Percentiles rank a stretch among this genome's conserved stretches.
These are phyloP conservation scores for Buxus sempervirens DNA, from an alignment of 164 flowering plant species.

Conservation along the genomic window DNA sequence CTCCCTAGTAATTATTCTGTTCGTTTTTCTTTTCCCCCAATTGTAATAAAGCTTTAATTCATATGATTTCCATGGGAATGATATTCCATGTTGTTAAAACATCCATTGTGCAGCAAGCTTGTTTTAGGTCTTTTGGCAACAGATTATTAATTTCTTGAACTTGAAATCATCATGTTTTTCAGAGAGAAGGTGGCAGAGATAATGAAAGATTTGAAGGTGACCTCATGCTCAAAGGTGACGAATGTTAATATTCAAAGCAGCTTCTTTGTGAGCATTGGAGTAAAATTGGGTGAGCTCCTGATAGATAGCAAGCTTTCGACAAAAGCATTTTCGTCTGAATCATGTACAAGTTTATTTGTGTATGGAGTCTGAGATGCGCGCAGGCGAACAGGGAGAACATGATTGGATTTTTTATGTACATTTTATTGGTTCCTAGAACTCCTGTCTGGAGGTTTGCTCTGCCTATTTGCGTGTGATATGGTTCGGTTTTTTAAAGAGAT, in stretches of 20 bases:
- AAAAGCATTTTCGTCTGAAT: not conserved
- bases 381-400: not conserved
- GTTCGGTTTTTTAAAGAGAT: conserved; percentile 1
- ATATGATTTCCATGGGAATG: too few species aligned
- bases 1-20: too few species aligned
- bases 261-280: conserved; percentile 4
- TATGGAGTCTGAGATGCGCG: not conserved
- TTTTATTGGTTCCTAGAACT: not conserved
- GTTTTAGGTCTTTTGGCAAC: too few species aligned
- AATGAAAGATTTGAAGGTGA: conserved; percentile 20
- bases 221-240: not conserved
- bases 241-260: not conserved
- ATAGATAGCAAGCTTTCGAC: not conserved
- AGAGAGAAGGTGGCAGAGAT: conserved; percentile 81
- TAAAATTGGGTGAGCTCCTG: conserved; percentile 6
- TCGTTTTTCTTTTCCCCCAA: too few species aligned
- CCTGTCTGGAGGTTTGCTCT: conserved; percentile 11
- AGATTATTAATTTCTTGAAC: not conserved
- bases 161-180: conserved; percentile 25
- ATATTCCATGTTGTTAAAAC: too few species aligned
- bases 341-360: not conserved
- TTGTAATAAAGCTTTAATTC: too few species aligned
- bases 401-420: conserved; percentile 11
- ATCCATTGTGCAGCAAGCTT: too few species aligned
- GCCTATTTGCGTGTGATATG: conserved; percentile 12